Evolutionary conservation across 768 basidiomycete genomes (phyloP), one percentile per base, ranked within the genome.

Genomic region (Russula virescens): DNA sequence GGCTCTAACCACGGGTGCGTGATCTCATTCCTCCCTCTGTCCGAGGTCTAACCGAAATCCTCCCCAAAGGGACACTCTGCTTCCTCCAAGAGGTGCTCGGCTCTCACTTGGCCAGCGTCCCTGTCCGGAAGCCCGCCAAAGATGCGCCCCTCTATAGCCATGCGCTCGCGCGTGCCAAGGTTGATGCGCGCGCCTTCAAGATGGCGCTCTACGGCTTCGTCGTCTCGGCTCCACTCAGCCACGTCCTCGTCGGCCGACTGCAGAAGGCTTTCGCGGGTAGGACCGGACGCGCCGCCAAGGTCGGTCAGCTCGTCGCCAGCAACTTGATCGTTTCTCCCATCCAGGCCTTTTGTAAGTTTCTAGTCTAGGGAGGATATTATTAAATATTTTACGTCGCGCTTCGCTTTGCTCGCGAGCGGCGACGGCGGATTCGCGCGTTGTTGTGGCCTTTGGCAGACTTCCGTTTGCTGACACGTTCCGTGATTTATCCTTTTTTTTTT

Each of bases 201-300:
- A 91, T 94, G 87, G 88, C 84, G 0, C 54, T 87, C 23, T 94
- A 92, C 70, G 93, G 93, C 63, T 84, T 89, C 75, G 79, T 88
- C 67, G 80, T 95, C 45, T 91, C 91, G 14, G 93, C 91, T 7
- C 93, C 93, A 0, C 72, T 95, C 34, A 80, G 84, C 46, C 93
- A 95, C 70, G 74, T 80, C 71, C 83, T 94, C 63, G 82, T 91
- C 21, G 84, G 87, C 58, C 68, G 78, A 45, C 74, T 94, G 61
- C 91, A 94, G 74, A 86, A 80, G 68, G 80, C 80, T 16, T 94
- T 95, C 70, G 83, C 84, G 0, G 91, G 92, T 43, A 88, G 80
- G 75, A 85, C 84, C 21, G 80, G 84, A 18, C 73, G 82, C 43
- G 75, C 77, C 25, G 83, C 85, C 52, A 87, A 83, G 75, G 67